Conservation (phyloP, 768 basidiomycete genomes). For the Suillus hirtellus region DNA sequence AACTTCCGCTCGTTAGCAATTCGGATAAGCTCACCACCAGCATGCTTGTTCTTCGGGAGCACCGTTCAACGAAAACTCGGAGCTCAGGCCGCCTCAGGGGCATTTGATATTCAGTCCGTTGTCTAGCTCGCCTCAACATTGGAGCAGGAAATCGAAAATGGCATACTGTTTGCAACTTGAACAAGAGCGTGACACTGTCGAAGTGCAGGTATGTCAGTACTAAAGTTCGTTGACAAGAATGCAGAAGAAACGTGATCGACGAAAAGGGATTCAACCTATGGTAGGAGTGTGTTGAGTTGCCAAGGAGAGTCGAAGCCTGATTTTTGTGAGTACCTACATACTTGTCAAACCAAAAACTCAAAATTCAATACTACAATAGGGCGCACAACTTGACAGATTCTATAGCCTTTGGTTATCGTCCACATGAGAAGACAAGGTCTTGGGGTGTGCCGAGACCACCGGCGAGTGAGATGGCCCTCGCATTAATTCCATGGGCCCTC, state of each 20-base stretch:
- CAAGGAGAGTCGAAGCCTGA: too few species aligned
- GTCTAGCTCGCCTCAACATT: background rate
- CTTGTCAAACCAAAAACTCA: background rate
- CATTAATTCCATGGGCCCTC: too few species aligned
- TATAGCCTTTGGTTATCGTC: background rate
- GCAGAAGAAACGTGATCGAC: too few species aligned
- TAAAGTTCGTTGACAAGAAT: too few species aligned
- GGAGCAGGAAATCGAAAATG: too few species aligned
- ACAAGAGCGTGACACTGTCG: background rate
- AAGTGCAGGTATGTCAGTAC: background rate
- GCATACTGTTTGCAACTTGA: background rate
- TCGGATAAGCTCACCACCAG: background rate
- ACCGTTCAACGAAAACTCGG: background rate
- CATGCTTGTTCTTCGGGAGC: background rate
- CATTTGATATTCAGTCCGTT: background rate
- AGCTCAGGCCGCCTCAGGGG: background rate
- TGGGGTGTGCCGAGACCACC: background rate
- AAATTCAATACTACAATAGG: background rate
- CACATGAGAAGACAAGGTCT: background rate
- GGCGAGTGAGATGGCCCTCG: background rate
- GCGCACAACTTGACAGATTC: background rate
- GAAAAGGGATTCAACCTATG: too few species aligned
- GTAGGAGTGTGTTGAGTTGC: too few species aligned
- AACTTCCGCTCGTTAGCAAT: conserved; percentile 5
- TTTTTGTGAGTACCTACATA: background rate